A percentile compares a stretch with the other conserved stretches of the same genome.
Conservation (phyloP, 257 asterid genomes). For the Thymus quinquecostatus region DNA sequence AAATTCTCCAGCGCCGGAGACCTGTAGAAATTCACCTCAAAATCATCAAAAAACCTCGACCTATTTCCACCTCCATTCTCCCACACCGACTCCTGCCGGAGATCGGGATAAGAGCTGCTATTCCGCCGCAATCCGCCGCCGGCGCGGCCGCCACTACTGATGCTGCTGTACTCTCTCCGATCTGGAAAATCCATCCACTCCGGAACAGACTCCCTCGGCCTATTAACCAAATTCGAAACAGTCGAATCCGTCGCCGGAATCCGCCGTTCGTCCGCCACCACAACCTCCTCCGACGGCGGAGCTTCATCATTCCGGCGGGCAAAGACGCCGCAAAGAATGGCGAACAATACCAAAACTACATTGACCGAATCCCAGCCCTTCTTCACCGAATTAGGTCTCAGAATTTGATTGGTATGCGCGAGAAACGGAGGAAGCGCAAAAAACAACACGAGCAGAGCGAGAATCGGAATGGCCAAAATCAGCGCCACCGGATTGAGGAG, state of each 20-base stretch:
- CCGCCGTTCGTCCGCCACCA: neutral
- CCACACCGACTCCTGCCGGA: conserved; percentile 60
- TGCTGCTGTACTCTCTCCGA: conserved; percentile 34
- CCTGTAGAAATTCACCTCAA: conserved; percentile 57
- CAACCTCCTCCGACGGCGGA: conserved; percentile 31
- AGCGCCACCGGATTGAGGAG: conserved; percentile 61
- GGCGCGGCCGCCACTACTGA: conserved; percentile 1
- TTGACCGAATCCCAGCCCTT: conserved; percentile 78
- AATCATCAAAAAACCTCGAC: conserved; percentile 61
- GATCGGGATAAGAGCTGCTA: conserved; percentile 87
- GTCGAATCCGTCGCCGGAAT: conserved; percentile 11
- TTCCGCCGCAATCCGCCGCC: conserved; percentile 63
- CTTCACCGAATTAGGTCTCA: conserved; percentile 68
- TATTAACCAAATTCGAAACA: conserved; percentile 29
- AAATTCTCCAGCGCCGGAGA: conserved; percentile 36
- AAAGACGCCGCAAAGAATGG: conserved; percentile 80
- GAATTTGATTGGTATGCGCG: conserved; percentile 53
- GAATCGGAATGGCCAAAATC: conserved; percentile 52
- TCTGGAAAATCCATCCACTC: conserved; percentile 48
- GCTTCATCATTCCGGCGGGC: conserved; percentile 64
- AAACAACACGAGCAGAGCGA: conserved; percentile 46
- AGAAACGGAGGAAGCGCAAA: conserved; percentile 63
- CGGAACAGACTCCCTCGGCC: conserved; percentile 38
- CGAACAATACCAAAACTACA: conserved; percentile 63
- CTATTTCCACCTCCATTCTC: conserved; percentile 48